These are phyloP conservation scores for Schizonepeta tenuifolia DNA, from an alignment of 257 asterid genomes.

Conservation along the genomic window DNA sequence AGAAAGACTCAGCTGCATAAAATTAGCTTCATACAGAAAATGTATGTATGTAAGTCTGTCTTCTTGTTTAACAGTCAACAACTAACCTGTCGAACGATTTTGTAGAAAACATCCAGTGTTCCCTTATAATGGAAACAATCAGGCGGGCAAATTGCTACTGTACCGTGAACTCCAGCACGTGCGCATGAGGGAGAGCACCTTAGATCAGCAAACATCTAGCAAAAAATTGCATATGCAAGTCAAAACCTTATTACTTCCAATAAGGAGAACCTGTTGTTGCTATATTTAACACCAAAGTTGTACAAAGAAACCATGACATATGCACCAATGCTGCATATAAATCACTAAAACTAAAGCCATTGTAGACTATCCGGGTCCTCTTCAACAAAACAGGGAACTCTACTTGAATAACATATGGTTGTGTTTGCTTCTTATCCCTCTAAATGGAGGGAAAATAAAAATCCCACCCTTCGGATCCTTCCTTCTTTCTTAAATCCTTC, in stretches of 20 bases:
- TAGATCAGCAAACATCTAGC: constrained; percentile 95
- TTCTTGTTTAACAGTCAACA: not conserved
- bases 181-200: constrained; percentile 97
- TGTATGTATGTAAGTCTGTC: not conserved
- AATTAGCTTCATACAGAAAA: not conserved
- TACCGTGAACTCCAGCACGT: constrained; percentile 98
- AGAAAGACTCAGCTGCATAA: constrained; percentile 14
- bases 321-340: constrained; percentile 13
- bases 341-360: constrained; percentile 9
- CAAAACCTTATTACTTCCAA: constrained; percentile 14
- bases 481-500: too few relatives aligned
- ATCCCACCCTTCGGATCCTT: too few relatives aligned
- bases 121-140: constrained; percentile 97
- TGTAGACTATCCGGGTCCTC: not conserved
- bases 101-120: constrained; percentile 85
- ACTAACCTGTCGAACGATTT: constrained; percentile 87
- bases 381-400: not conserved
- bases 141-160: constrained; percentile 80
- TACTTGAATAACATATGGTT: not conserved
- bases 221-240: constrained; percentile 28
- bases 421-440: too few relatives aligned
- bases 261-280: not conserved
- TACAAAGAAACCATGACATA: constrained; percentile 1
- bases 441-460: too few relatives aligned
- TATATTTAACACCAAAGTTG: not conserved